Conservation (phyloP, 176 grass and related monocot species). For the Guadua angustifolia region DNA sequence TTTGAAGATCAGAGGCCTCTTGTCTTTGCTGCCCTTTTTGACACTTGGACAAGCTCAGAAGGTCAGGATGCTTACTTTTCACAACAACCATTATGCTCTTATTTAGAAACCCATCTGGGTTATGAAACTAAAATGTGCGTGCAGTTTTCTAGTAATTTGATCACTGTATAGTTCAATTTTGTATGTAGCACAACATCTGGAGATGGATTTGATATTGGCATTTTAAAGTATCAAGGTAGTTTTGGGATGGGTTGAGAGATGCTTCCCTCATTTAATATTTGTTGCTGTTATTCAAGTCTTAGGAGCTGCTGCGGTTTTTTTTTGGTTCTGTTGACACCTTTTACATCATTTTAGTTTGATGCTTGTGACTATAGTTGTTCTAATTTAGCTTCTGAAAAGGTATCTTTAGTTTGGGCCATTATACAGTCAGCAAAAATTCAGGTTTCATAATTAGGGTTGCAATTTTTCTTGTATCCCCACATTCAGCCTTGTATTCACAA, state of each 20-base stretch:
- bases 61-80: constrained; percentile 52
- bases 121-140: background rate
- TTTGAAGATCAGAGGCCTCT: constrained; percentile 77
- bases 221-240: background rate
- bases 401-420: background rate
- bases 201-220: background rate
- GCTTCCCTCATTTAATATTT: constrained; percentile 22
- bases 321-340: background rate
- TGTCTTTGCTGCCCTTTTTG: constrained; percentile 86
- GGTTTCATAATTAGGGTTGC: background rate
- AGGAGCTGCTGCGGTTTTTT: background rate
- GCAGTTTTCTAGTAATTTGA: background rate
- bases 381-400: background rate
- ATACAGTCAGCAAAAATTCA: background rate
- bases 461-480: background rate
- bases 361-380: background rate
- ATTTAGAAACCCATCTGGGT: background rate
- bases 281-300: background rate
- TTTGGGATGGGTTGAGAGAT: background rate
- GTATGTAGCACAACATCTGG: background rate
- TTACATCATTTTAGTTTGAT: background rate
- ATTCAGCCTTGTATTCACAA: background rate
- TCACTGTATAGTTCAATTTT: background rate
- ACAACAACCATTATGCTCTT: background rate
- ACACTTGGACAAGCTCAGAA: constrained; percentile 69